A percentile compares a stretch with the other conserved stretches of the same genome.
These are phyloP conservation scores for Aristolochia californica DNA, from an alignment of 164 flowering plant genomes.

Conservation along the genomic window DNA sequence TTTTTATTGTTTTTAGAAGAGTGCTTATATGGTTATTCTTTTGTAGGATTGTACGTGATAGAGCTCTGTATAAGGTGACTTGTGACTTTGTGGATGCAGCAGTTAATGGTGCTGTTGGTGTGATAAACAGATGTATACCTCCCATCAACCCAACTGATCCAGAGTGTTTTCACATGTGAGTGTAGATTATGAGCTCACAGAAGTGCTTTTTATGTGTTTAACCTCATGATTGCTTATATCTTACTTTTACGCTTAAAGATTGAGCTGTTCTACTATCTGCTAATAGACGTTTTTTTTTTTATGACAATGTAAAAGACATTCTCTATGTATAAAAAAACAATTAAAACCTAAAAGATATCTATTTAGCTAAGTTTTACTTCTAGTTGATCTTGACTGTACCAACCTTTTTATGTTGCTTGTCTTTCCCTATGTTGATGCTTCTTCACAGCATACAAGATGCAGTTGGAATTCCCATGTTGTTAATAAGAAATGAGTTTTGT, in stretches of 20 bases:
- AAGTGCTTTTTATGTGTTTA: neutral
- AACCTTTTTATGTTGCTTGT: too few species aligned
- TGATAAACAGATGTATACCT: conserved; percentile 94
- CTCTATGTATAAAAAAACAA: too few species aligned
- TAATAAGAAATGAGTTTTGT: too few species aligned
- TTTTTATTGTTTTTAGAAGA: neutral
- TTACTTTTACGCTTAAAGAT: neutral
- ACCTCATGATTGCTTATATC: neutral
- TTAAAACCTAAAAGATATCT: too few species aligned
- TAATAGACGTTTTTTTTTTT: neutral
- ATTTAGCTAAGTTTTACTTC: too few species aligned
- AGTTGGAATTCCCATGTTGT: too few species aligned
- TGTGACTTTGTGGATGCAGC: conserved; percentile 99
- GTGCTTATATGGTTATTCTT: neutral
- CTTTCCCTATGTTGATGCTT: too few species aligned
- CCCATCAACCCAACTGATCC: conserved; percentile 99
- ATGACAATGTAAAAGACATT: too few species aligned
- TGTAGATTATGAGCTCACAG: conserved; percentile 2
- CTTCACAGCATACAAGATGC: too few species aligned
- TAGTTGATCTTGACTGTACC: too few species aligned
- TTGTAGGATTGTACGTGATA: conserved; percentile 84
- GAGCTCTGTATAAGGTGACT: conserved; percentile 95
- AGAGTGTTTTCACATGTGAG: conserved; percentile 99
- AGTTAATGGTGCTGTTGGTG: conserved; percentile 89
- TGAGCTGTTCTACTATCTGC: neutral